Conservation (phyloP, 441 rosid species). For the Erodium moschatum region DNA sequence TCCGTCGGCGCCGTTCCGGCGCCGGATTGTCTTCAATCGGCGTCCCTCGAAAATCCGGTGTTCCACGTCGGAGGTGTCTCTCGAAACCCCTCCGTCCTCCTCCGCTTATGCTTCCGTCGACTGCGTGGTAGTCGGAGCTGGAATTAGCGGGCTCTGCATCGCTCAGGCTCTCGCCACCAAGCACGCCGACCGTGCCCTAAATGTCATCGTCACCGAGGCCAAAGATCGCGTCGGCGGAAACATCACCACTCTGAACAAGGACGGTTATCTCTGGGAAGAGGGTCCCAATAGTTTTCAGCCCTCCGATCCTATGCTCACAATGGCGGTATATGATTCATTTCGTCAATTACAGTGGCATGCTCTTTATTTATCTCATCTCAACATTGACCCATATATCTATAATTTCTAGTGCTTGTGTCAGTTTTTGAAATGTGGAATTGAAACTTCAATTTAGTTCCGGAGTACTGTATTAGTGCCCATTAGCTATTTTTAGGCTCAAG, state of each 20-base stretch:
- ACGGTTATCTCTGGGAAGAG: slow-evolving; percentile 92
- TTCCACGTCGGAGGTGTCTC: slow-evolving; percentile 5
- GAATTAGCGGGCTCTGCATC: slow-evolving; percentile 90
- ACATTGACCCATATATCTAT: too few relatives aligned
- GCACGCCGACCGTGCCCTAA: slow-evolving; percentile 48
- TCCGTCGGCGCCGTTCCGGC: background rate
- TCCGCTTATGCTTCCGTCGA: slow-evolving; percentile 29
- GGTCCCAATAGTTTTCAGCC: slow-evolving; percentile 97
- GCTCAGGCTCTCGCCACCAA: slow-evolving; percentile 82
- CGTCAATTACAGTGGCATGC: background rate
- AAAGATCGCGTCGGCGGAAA: slow-evolving; percentile 82
- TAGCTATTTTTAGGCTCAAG: background rate
- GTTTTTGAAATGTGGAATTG: background rate
- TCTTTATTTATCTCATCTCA: background rate
- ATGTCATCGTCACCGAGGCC: slow-evolving; percentile 80
- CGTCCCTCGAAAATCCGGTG: slow-evolving; percentile 2
- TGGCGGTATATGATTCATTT: slow-evolving; percentile 42
- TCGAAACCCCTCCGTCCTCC: slow-evolving; percentile 2
- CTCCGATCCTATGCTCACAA: slow-evolving; percentile 66
- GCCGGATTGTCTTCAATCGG: background rate
- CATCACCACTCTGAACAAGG: slow-evolving; percentile 65
- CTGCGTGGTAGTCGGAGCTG: slow-evolving; percentile 78
- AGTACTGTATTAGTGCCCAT: background rate
- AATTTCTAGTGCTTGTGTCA: too few relatives aligned
- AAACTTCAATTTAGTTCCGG: background rate